phyloP scores from a whole-genome alignment of 495 filamentous ascomycete genomes.

The Penicillium robsamsonii region DNA sequence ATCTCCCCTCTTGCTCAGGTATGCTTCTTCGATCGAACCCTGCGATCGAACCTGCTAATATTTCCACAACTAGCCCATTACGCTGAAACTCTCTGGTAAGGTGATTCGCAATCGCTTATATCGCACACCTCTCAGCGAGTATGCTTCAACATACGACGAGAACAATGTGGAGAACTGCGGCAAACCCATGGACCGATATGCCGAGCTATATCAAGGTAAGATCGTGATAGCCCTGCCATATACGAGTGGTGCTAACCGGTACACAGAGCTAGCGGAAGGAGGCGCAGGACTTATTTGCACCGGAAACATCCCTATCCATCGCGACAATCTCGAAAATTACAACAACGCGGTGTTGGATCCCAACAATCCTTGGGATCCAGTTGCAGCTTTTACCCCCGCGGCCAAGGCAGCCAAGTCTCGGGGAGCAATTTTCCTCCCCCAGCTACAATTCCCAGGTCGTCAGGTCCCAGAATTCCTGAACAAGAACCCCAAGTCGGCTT shows the following conservation, averaged over 20 bases:
- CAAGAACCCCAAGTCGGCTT: slow-evolving; percentile 16
- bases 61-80: slow-evolving; percentile 13
- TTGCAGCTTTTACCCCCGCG: slow-evolving; percentile 19
- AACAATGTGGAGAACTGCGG: slow-evolving; percentile 19
- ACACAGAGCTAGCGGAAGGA: slow-evolving; percentile 14
- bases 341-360: slow-evolving; percentile 23
- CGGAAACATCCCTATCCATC: slow-evolving; percentile 21
- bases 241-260: neutral
- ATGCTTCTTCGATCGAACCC: neutral
- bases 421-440: slow-evolving; percentile 18
- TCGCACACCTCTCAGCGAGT: slow-evolving; percentile 20
- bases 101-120: slow-evolving; percentile 20
- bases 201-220: slow-evolving; percentile 19
- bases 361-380: slow-evolving; percentile 20
- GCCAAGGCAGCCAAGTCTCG: slow-evolving; percentile 18
- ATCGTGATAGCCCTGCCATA: neutral
- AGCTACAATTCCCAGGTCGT: slow-evolving; percentile 18
- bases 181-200: slow-evolving; percentile 17
- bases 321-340: slow-evolving; percentile 22
- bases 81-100: slow-evolving; percentile 19
- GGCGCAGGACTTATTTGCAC: slow-evolving; percentile 20
- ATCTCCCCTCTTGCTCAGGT: slow-evolving; percentile 11
- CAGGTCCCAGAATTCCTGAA: slow-evolving; percentile 21
- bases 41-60: neutral
- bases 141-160: slow-evolving; percentile 19